Conservation (phyloP, 192 early-diverging fungal species). For the Allomyces javanicus region DNA sequence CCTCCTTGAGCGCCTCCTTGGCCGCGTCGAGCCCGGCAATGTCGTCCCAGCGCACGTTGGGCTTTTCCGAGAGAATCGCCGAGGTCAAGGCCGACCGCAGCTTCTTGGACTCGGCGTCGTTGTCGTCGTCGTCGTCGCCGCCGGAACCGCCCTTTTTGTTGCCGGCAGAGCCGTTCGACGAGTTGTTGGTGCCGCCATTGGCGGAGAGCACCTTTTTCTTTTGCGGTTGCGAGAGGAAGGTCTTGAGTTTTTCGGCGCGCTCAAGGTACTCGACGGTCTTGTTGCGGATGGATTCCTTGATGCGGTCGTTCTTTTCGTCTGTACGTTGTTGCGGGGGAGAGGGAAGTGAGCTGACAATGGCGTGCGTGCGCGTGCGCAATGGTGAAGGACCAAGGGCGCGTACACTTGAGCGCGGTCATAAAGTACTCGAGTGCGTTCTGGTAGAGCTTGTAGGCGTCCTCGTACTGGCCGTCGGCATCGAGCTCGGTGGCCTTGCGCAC, state of each 20-base stretch:
- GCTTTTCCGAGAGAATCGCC: conserved; percentile 86
- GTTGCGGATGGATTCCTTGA: conserved; percentile 64
- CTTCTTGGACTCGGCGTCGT: conserved; percentile 26
- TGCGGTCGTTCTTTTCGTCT: conserved; percentile 89
- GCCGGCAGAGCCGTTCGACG: conserved; percentile 8
- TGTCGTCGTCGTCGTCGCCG: conserved; percentile 16
- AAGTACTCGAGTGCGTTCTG: conserved; percentile 83
- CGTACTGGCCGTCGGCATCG: conserved; percentile 71
- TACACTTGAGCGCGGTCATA: conserved; percentile 84
- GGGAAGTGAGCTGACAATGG: neutral
- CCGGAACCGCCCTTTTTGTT: conserved; percentile 20
- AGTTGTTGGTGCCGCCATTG: conserved; percentile 30
- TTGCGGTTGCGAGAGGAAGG: conserved; percentile 49
- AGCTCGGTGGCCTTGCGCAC: conserved; percentile 84
- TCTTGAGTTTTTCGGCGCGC: conserved; percentile 84
- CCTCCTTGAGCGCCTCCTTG: conserved; percentile 93
- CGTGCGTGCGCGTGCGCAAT: neutral
- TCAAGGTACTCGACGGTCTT: conserved; percentile 84
- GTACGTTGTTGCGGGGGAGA: neutral
- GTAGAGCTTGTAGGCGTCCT: conserved; percentile 79
- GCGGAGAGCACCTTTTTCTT: conserved; percentile 44
- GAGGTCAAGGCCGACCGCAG: conserved; percentile 21
- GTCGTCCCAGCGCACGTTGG: conserved; percentile 92
- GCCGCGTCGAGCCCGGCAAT: conserved; percentile 88
- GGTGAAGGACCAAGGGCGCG: conserved; percentile 2